Evolutionary conservation across 352 stramenopile species (phyloP), one percentile per base, ranked within the genome.

Genomic region (Pythium folliculosum): DNA sequence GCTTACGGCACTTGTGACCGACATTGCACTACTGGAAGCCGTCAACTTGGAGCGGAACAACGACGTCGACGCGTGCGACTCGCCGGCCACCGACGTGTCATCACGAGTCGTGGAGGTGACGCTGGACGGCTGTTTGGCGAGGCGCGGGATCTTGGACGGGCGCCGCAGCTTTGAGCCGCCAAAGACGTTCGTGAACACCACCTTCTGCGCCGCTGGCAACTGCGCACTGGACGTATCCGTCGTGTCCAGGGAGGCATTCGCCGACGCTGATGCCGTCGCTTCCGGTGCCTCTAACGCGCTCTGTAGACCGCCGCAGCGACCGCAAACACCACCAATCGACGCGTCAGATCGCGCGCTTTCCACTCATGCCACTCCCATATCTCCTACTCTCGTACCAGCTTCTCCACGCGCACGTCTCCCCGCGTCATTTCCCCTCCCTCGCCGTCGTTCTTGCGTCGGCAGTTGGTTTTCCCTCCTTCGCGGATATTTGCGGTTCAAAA

Each of bases 131-230:
- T 63, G 44, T 17, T 37, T 69, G 5, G 45, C 43, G n/a, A 69
- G 48, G 7, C 63, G 63, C 45, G 53, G 54, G 44, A 69, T 63
- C 48, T 69, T 69, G 22, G 63, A 63, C 54, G 63, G 63, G 13
- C 55, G 54, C 30, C 63, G 54, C 37, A 69, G 45, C 45, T 22
- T 19, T 14, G 63, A 60, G 35, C 37, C 25, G 12, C 47, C 22
- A 35, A 63, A 63, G 12, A 54, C 8, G 27, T 32, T 32, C 5
- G 27, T 32, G 27, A 32, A 5, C 27, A 32, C 3, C 27, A 32
- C 27, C 27, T 32, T 13, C 8, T 16, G n/a, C 61, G 32, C 25
- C 3, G 61, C 43, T n/a, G 52, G 49, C 2, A 9, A 19, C 8
- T 25, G 40, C 0, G 45, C 25, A 16, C 19, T 17, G 5, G 48